Evolutionary conservation across 768 basidiomycete species (phyloP).

Genomic region (Amanita rimosa): DNA sequence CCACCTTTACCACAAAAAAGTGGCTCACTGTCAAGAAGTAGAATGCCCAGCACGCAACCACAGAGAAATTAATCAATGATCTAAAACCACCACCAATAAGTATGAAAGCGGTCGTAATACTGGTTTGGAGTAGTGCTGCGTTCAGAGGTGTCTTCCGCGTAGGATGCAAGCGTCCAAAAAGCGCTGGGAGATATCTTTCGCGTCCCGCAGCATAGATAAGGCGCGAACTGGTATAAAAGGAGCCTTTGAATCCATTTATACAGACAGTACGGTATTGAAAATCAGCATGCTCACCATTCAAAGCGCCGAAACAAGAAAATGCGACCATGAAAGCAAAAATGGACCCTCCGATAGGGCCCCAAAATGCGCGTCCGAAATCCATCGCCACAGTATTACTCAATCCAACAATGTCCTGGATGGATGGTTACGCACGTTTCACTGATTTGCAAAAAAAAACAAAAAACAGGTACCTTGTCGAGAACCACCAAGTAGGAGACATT

Average conservation of each 20-base stretch:
- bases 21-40: constrained; percentile 68
- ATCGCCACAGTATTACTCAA: constrained; percentile 79
- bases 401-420: constrained; percentile 44
- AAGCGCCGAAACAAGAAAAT: constrained; percentile 88
- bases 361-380: constrained; percentile 83
- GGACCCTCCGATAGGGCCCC: constrained; percentile 79
- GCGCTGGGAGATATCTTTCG: constrained; percentile 75
- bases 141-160: constrained; percentile 80
- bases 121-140: constrained; percentile 72
- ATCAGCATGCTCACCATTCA: constrained; percentile 51
- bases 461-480: constrained; percentile 58
- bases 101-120: constrained; percentile 68
- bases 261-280: neutral
- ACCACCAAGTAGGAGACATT: constrained; percentile 92
- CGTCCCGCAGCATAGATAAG: constrained; percentile 84
- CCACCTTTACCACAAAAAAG: neutral
- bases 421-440: neutral
- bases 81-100: constrained; percentile 83
- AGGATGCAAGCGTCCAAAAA: constrained; percentile 72
- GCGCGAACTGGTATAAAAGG: constrained; percentile 68
- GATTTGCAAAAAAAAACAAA: too few relatives aligned
- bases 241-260: constrained; percentile 27
- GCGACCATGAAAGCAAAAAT: constrained; percentile 88
- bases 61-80: constrained; percentile 81
- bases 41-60: constrained; percentile 80